A percentile compares a stretch with the other conserved stretches of the same genome.
These are phyloP conservation scores for Wallacemonas collosoma DNA, from an alignment of 208 protist genomes.

Conservation along the genomic window DNA sequence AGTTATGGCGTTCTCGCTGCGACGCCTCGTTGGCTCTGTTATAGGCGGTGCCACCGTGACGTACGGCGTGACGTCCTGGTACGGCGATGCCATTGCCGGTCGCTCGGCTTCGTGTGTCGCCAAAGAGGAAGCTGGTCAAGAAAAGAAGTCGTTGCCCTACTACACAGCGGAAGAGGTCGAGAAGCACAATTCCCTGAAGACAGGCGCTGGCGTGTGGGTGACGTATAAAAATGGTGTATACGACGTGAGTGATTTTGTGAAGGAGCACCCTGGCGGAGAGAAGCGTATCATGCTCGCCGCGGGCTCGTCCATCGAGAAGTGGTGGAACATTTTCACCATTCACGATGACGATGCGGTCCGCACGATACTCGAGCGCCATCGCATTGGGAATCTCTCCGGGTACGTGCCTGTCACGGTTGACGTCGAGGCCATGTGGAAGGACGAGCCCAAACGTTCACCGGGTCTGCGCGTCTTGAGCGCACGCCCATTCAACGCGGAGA, in stretches of 20 bases:
- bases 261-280: conserved; percentile 72
- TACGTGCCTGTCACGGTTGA: conserved; percentile 29
- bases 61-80: neutral
- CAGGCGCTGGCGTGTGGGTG: conserved; percentile 59
- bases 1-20: conserved; percentile 2
- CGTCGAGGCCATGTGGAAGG: conserved; percentile 30
- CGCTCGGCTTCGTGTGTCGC: conserved; percentile 15
- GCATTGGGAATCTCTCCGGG: conserved; percentile 40
- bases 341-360: conserved; percentile 50
- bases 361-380: conserved; percentile 40
- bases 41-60: neutral
- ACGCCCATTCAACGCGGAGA: conserved; percentile 75
- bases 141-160: conserved; percentile 27
- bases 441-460: conserved; percentile 40
- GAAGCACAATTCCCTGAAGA: conserved; percentile 29
- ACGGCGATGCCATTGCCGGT: neutral
- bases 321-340: conserved; percentile 73
- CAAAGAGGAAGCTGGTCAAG: conserved; percentile 22
- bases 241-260: conserved; percentile 81
- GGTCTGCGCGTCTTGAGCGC: conserved; percentile 39
- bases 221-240: conserved; percentile 75
- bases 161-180: conserved; percentile 35
- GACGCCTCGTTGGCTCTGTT: neutral
- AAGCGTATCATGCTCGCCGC: conserved; percentile 79
- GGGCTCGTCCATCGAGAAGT: conserved; percentile 66